Percentiles rank a stretch among this genome's conserved stretches.
Evolutionary conservation across 768 basidiomycete species (phyloP).

Genomic region (Cystofilobasidium bisporidii): DNA sequence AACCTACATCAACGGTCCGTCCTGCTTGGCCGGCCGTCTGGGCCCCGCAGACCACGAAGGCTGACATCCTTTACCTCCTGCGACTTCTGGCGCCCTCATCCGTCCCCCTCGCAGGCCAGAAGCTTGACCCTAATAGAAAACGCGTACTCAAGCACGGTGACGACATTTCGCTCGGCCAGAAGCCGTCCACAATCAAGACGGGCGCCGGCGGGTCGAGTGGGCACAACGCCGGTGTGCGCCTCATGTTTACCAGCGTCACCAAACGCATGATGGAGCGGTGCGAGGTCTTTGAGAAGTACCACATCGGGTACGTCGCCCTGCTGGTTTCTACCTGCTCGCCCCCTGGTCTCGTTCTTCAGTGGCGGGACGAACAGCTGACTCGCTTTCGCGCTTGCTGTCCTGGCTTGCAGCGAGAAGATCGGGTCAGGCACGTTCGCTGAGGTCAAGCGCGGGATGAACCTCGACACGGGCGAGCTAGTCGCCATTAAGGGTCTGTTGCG

Average conservation of each 20-base stretch:
- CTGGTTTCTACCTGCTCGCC: neutral
- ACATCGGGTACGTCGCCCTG: constrained; percentile 16
- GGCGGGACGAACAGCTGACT: neutral
- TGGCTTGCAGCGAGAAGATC: constrained; percentile 15
- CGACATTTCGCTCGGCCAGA: constrained; percentile 70
- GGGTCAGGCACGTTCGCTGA: constrained; percentile 25
- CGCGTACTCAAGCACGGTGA: constrained; percentile 65
- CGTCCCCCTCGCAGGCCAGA: constrained; percentile 51
- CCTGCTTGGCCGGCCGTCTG: too few relatives aligned
- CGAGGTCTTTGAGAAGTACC: constrained; percentile 13
- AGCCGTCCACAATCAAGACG: constrained; percentile 32
- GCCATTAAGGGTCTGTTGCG: constrained; percentile 23
- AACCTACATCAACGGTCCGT: constrained; percentile 18
- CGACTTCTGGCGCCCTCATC: neutral
- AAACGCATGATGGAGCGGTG: neutral
- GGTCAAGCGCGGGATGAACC: constrained; percentile 12
- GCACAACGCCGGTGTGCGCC: neutral
- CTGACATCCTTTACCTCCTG: neutral
- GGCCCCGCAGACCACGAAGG: neutral
- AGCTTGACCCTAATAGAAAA: constrained; percentile 50
- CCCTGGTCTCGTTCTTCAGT: too few relatives aligned
- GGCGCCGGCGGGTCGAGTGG: neutral
- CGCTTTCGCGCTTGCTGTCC: too few relatives aligned
- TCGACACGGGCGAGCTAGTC: constrained; percentile 15
- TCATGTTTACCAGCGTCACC: constrained; percentile 3